Base-by-base conservation (phyloP, 2,329 filamentous ascomycete species). In the Monilinia vaccinii-corymbosi region DNA sequence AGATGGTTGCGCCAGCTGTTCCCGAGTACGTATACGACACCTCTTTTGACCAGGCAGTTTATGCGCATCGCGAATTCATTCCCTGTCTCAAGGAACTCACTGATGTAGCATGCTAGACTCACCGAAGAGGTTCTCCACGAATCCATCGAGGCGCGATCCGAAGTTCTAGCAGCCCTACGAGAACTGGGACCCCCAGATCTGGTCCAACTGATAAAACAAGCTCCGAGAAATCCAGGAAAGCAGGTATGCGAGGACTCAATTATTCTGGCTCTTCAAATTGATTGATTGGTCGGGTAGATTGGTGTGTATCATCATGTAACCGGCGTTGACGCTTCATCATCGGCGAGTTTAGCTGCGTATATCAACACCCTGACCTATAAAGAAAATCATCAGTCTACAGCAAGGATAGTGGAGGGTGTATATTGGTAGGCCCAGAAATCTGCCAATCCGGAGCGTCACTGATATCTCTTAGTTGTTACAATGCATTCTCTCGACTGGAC, bases 291-390 rank as follows among this genome's bases (percentile, higher is more conserved):
- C 23, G 42, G 42, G 14, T 13, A 97, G 89, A 86, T 86, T 63
- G 94, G 94, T 62, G 87, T 97, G 60, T 99, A 99, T 73, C 94
- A 99, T 74, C 94, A 99, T 85, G 92, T 97, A 68, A 96, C 91
- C 44, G 94, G 94, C 63, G 87, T 97, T 71, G 94, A 99, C 76
- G 94, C 94, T 52, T 99, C 94, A 2, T 97, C 94, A 8, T 97
- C 94, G 11, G 94, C 94, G 61, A 97, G 93, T 76, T 78, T 99
- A 62, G 94, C 94, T 45, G 94, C 94, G 68, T 99, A 99, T 75
- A 96, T 99, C 76, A 99, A 97, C 75, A 97, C 93, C 44, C 81
- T 99, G 62, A 97, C 92, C 49, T 95, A 97, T 76, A 88, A 88
- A 65, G 89, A 93, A 58, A 85, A 87, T 65, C 89, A 93, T 66